Evolutionary conservation across 2,329 filamentous ascomycete genomes (phyloP).

Genomic region (Mariannaea sp.): DNA sequence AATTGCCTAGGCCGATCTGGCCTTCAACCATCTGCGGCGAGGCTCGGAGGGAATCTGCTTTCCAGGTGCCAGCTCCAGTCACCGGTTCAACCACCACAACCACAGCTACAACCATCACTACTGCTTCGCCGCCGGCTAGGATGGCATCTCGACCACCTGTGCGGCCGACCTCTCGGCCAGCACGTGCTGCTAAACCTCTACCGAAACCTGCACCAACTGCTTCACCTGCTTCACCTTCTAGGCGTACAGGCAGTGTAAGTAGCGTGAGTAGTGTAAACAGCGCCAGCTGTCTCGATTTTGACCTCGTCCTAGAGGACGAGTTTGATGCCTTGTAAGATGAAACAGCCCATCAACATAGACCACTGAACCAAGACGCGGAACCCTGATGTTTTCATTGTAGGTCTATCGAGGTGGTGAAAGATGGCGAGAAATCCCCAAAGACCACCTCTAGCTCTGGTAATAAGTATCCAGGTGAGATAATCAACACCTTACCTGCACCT

Average conservation of each 20-base stretch:
- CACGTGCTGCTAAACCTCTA: too few relatives aligned
- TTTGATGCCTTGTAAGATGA: constrained; percentile 62
- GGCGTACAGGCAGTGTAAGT: too few relatives aligned
- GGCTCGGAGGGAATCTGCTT: constrained; percentile 9
- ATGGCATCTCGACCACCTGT: not conserved
- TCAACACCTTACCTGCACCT: not conserved
- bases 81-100: constrained; percentile 5
- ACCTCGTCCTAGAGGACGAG: constrained; percentile 55
- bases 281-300: constrained; percentile 27
- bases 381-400: constrained; percentile 29
- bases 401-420: constrained; percentile 49
- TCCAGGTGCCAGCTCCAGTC: not conserved
- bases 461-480: constrained; percentile 47
- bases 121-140: not conserved
- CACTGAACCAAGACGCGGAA: too few relatives aligned
- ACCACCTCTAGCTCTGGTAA: constrained; percentile 22
- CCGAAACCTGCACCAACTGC: not conserved
- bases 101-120: not conserved
- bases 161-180: too few relatives aligned
- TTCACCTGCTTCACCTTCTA: not conserved
- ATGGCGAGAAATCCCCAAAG: constrained; percentile 21
- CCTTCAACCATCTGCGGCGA: constrained; percentile 13
- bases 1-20: constrained; percentile 15
- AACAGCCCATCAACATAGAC: too few relatives aligned
- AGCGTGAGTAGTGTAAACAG: too few relatives aligned